phyloP scores from a whole-genome alignment of 768 basidiomycete species.

The Rhizopogon vulgaris region DNA sequence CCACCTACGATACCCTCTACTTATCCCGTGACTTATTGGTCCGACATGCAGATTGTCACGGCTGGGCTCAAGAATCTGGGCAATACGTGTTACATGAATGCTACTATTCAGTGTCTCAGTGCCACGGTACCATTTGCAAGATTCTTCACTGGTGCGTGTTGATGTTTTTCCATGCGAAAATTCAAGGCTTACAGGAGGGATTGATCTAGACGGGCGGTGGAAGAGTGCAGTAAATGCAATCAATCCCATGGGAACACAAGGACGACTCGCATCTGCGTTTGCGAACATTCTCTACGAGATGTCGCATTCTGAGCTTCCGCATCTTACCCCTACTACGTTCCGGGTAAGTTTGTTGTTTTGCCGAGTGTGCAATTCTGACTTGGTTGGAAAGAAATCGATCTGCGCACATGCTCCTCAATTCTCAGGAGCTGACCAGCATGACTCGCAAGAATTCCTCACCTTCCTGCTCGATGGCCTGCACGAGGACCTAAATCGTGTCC shows the following conservation, averaged over 20 bases:
- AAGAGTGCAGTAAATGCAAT: conserved; percentile 75
- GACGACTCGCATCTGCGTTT: conserved; percentile 75
- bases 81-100: conserved; percentile 99
- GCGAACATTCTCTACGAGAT: conserved; percentile 78
- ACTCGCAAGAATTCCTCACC: conserved; percentile 94
- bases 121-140: conserved; percentile 90
- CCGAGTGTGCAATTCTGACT: background rate
- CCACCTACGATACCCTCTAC: conserved; percentile 67
- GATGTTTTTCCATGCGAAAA: background rate
- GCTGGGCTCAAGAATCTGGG: conserved; percentile 91
- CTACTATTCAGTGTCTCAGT: conserved; percentile 92
- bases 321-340: conserved; percentile 77
- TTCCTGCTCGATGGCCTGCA: conserved; percentile 91
- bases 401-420: conserved; percentile 66
- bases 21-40: conserved; percentile 83
- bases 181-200: background rate
- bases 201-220: conserved; percentile 65
- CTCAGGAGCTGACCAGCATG: conserved; percentile 85
- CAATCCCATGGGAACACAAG: conserved; percentile 86
- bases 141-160: conserved; percentile 76
- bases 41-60: conserved; percentile 69
- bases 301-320: conserved; percentile 83
- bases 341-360: conserved; percentile 50
- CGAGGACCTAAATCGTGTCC: conserved; percentile 80
- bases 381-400: conserved; percentile 42